Percentiles rank a stretch among this genome's conserved stretches.
Evolutionary conservation across 192 early-diverging fungal genomes (phyloP).

Genomic region (Backusella tarrabulga): DNA sequence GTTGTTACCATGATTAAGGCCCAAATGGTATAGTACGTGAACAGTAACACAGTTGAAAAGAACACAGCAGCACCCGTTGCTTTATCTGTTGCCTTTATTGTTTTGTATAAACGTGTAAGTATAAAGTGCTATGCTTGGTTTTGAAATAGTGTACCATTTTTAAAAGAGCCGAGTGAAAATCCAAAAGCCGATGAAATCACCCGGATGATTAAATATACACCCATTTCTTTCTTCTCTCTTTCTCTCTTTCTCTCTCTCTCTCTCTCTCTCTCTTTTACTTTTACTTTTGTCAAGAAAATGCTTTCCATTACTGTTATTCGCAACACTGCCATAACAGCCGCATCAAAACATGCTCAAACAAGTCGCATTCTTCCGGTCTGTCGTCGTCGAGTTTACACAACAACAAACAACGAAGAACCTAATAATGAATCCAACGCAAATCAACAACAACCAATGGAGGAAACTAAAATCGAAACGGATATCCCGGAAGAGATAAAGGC

Average conservation of each 20-base stretch:
- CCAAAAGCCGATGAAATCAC: no score
- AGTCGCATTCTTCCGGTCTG: not conserved
- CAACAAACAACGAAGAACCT: slow-evolving; percentile 31
- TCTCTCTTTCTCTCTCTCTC: no score
- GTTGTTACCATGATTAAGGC: slow-evolving; percentile 75
- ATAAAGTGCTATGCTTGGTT: not conserved
- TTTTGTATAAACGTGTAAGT: not conserved
- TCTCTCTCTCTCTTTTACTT: not conserved
- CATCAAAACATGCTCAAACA: not conserved
- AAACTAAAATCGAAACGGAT: slow-evolving; percentile 17
- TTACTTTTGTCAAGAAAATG: not conserved
- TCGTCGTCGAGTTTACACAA: slow-evolving; percentile 22
- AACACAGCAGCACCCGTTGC: slow-evolving; percentile 78
- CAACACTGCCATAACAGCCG: not conserved
- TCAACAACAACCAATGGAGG: not conserved
- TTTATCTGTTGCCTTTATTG: slow-evolving; percentile 58
- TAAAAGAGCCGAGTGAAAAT: no score
- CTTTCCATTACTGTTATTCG: not conserved
- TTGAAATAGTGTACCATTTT: not conserved
- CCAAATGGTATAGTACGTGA: slow-evolving; percentile 91
- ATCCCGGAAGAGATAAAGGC: not conserved
- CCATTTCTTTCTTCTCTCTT: no score
- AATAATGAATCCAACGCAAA: slow-evolving; percentile 9
- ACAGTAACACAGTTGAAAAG: slow-evolving; percentile 67
- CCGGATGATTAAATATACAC: not conserved